Evolutionary conservation across 2,329 filamentous ascomycete genomes (phyloP), one percentile per base, ranked within the genome.

Genomic region (Geosmithia putterillii): DNA sequence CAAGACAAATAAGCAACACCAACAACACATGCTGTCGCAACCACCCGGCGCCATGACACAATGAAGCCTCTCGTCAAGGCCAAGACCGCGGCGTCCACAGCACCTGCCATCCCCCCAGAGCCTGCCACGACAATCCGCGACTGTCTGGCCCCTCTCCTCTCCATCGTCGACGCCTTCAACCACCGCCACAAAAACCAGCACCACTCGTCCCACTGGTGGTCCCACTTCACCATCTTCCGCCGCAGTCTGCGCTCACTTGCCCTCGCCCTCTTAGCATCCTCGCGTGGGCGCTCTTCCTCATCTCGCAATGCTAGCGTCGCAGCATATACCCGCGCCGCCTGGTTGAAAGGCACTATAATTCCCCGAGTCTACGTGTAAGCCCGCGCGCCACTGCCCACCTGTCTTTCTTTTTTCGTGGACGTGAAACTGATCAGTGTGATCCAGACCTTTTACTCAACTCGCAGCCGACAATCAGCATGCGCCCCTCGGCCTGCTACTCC

Each of bases 141-240:
- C 40, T 50, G 55, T 21, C 62, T 76, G 38, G 45, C 52, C 3
- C 57, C 66, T 2, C 55, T 70, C 22, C 52, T 66, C 22, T 58
- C 73, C 41, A 63, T 89, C 40, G 76, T 95, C 38, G 71, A 82
- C 54, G 74, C 84, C 50, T 76, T 94, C 53, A 76, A 81, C 61
- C 80, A 86, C 58, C 86, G 88, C 54, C 92, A 95, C 67, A 82
- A 81, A 57, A 96, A 95, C 65, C 90, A 96, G 65, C 90, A 96
- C 61, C 80, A 80, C 44, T 71, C 74, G 48, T 75, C 81, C 23
- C 76, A 79, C 56, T 98, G 90, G 90, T 96, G 85, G 78, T 58
- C 65, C 15, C 76, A 79, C 53, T 77, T 95, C 47, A 73, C 73
- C 43, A 72, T 82, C 49, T 71, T 95, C 50, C 79, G 86, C 32